Percentiles rank a stretch among this genome's conserved stretches.
These are phyloP conservation scores for Talaromyces islandicus DNA, from an alignment of 2,329 filamentous ascomycete species.

Conservation along the genomic window DNA sequence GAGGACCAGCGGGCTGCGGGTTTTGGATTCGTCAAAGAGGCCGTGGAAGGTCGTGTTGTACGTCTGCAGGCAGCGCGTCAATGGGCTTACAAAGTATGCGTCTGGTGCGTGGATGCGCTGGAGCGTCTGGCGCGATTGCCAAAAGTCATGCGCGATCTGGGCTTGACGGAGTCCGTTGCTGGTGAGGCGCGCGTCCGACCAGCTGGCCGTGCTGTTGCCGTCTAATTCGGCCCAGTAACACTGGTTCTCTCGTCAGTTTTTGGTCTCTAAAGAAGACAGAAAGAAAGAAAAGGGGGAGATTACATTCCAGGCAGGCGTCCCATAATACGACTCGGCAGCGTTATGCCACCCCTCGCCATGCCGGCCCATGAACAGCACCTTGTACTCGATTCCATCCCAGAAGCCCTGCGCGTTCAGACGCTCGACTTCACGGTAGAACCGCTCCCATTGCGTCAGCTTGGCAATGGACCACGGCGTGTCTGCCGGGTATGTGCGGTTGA, in stretches of 20 bases:
- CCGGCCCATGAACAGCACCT: constrained; percentile 52
- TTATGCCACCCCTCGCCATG: constrained; percentile 59
- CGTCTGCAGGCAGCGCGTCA: constrained; percentile 53
- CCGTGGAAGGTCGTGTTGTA: constrained; percentile 48
- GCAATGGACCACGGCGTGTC: constrained; percentile 24
- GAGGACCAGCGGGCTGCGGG: constrained; percentile 49
- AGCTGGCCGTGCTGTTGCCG: constrained; percentile 50
- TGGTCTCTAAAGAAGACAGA: too few species aligned
- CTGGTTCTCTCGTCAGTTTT: constrained; percentile 17
- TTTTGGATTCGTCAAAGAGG: constrained; percentile 20
- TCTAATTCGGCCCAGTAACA: constrained; percentile 54
- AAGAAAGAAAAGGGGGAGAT: constrained; percentile 11
- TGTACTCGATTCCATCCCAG: constrained; percentile 42
- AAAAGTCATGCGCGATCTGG: constrained; percentile 37
- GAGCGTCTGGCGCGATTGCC: constrained; percentile 40
- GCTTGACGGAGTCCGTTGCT: constrained; percentile 47
- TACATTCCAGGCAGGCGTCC: constrained; percentile 56
- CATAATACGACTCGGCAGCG: constrained; percentile 52
- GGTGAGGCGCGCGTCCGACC: constrained; percentile 55
- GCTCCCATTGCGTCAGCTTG: constrained; percentile 49
- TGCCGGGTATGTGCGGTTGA: constrained; percentile 40
- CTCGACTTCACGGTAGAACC: constrained; percentile 46
- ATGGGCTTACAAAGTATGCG: constrained; percentile 50
- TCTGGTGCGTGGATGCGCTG: constrained; percentile 48
- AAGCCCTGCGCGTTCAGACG: constrained; percentile 39